phyloP scores from a whole-genome alignment of 2,329 filamentous ascomycete species.

The Myrmaecium sp. region DNA sequence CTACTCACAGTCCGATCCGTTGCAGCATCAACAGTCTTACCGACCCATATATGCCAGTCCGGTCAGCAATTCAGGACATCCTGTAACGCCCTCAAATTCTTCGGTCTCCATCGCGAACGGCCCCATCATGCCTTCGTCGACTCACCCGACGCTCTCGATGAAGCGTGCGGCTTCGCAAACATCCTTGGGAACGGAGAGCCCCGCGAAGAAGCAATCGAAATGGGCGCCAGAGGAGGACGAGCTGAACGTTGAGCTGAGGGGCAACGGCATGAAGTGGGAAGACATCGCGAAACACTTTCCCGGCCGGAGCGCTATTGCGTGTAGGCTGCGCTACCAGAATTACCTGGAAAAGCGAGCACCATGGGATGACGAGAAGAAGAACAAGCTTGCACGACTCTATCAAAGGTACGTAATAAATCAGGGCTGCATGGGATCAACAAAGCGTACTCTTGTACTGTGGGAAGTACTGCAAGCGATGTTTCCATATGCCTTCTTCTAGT shows the following conservation, averaged over 20 bases:
- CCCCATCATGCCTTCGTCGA: slow-evolving; percentile 28
- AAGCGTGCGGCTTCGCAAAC: slow-evolving; percentile 22
- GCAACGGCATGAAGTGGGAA: slow-evolving; percentile 94
- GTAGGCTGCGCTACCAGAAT: slow-evolving; percentile 89
- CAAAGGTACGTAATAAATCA: slow-evolving; percentile 84
- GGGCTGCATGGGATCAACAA: no score
- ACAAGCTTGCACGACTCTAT: slow-evolving; percentile 86
- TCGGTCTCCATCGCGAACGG: slow-evolving; percentile 7
- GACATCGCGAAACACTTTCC: slow-evolving; percentile 87
- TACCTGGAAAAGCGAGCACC: slow-evolving; percentile 84
- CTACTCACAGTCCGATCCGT: slow-evolving; percentile 18
- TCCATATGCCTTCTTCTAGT: no score
- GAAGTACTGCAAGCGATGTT: no score
- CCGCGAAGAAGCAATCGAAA: slow-evolving; percentile 56
- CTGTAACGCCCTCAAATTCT: slow-evolving; percentile 4
- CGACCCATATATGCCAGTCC: slow-evolving; percentile 20
- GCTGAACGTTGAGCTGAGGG: slow-evolving; percentile 81
- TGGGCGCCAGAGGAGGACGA: slow-evolving; percentile 90
- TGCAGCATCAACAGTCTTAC: slow-evolving; percentile 16
- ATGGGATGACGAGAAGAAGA: slow-evolving; percentile 96
- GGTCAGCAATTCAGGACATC: slow-evolving; percentile 7
- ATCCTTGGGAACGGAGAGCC: slow-evolving; percentile 17
- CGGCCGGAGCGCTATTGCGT: slow-evolving; percentile 84
- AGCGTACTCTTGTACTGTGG: no score
- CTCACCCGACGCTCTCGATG: slow-evolving; percentile 11